Evolutionary conservation across 1,284 basidiomycete species (phyloP), one percentile per base, ranked within the genome.

Genomic region (Melanopsichium pennsylvanicum): DNA sequence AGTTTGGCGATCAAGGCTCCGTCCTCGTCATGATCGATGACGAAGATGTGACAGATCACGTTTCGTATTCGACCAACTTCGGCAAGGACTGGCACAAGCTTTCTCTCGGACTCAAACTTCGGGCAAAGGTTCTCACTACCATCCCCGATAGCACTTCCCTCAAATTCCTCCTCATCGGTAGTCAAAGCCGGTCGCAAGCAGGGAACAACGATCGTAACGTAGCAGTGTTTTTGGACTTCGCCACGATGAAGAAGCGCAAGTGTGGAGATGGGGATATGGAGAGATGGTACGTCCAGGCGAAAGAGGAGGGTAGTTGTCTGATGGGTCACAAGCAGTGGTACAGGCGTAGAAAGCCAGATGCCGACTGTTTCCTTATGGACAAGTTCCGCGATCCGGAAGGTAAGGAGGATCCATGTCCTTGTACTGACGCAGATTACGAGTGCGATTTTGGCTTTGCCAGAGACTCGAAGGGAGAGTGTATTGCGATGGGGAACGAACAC

Each of bases 261-360:
- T 97, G 95, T 70, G 81, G 57, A 0, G 86, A 88, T 0, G 31
- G 38, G 12, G 96, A 97, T 80, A 90, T 92, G 74, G 93, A 97
- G 82, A 86, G 83, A 57, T 98, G 93, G 93, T 90, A 91, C 81
- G 93, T 91, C 5, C 84, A 90, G 43, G 84, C 85, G 16, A 82
- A 83, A 10, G 84, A 85, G 33, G 86, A 85, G 5, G 85, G 86
- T n/a, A 45, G 46, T 34, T 98, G 95, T 82, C 82, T 98, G 21
- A 94, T 98, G 92, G 95, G 95, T 2, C 92, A 92, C 81, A 93
- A 90, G 89, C 95, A 97, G 89, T 97, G 90, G 88, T 98, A 96
- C 81, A 85, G 83, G 58, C 87, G 95, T 22, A 86, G 94, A 76
- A 97, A 93, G 83, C 81, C 87, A 0, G 86, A 90, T 62, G 91